Percentiles rank a stretch among this genome's conserved stretches.
Evolutionary conservation across 345 rosid genomes (phyloP).

Genomic region (Zanthoxylum bungeanum): DNA sequence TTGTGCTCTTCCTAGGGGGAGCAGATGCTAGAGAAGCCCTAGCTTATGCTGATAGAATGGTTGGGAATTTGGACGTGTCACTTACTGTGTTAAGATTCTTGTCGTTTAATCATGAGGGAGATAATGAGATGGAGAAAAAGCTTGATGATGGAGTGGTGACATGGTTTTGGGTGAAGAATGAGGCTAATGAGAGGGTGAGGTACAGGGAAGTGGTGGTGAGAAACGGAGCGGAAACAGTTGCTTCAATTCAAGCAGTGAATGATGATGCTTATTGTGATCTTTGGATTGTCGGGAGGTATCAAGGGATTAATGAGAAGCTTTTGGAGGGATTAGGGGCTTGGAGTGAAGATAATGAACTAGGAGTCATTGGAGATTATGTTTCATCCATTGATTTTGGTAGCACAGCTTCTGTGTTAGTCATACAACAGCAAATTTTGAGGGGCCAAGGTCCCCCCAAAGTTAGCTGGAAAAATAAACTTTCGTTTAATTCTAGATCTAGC

Average conservation of each 20-base stretch:
- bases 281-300: conserved; percentile 72
- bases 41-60: conserved; percentile 55
- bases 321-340: conserved; percentile 57
- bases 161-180: conserved; percentile 77
- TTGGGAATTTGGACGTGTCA: conserved; percentile 34
- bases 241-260: conserved; percentile 57
- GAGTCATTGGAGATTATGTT: conserved; percentile 60
- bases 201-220: conserved; percentile 65
- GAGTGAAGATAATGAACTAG: conserved; percentile 54
- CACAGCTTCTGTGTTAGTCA: conserved; percentile 57
- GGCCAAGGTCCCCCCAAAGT: conserved; percentile 1
- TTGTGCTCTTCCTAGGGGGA: conserved; percentile 70
- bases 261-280: conserved; percentile 41
- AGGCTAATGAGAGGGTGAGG: conserved; percentile 42
- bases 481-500: not conserved
- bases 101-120: conserved; percentile 44
- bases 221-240: conserved; percentile 61
- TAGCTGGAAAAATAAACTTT: not conserved
- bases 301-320: conserved; percentile 55
- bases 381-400: conserved; percentile 45
- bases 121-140: conserved; percentile 64
- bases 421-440: conserved; percentile 69
- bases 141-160: conserved; percentile 72
- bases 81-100: conserved; percentile 57
- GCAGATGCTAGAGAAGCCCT: conserved; percentile 74